phyloP scores from a whole-genome alignment of 192 early-diverging fungal genomes.

The Linderina pennispora region DNA sequence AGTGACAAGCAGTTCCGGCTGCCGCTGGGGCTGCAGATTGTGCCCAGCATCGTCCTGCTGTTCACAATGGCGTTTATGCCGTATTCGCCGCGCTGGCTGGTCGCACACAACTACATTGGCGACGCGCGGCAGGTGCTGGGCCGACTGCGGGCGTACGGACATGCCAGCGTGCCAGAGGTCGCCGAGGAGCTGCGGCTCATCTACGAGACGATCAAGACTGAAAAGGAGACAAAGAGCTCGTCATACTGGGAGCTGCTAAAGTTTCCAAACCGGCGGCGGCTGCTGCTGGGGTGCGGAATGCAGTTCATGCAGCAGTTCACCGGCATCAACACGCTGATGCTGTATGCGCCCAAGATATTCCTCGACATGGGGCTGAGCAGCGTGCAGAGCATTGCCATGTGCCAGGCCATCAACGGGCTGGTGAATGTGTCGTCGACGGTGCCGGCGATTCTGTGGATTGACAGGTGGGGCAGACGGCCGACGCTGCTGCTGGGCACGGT shows the following conservation, averaged over 20 bases:
- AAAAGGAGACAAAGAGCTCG: conserved; percentile 40
- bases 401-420: conserved; percentile 42
- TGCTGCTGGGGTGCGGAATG: conserved; percentile 53
- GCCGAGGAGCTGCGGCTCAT: conserved; percentile 46
- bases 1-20: conserved; percentile 35
- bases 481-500: conserved; percentile 42
- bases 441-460: conserved; percentile 72
- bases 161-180: conserved; percentile 39
- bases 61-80: conserved; percentile 46
- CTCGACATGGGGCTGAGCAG: conserved; percentile 29
- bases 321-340: conserved; percentile 66
- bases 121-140: conserved; percentile 47
- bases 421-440: conserved; percentile 60
- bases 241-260: conserved; percentile 52
- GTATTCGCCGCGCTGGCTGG: conserved; percentile 60
- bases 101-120: conserved; percentile 31
- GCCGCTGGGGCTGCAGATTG: conserved; percentile 45
- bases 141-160: conserved; percentile 47
- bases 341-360: conserved; percentile 52
- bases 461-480: conserved; percentile 68
- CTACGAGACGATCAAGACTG: conserved; percentile 37
- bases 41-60: conserved; percentile 44
- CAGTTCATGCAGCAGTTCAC: conserved; percentile 66
- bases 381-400: conserved; percentile 27
- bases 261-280: conserved; percentile 45